A percentile compares a stretch with the other conserved stretches of the same genome.
Conservation (phyloP, 2,329 filamentous ascomycete species). For the Clarireedia paspali region DNA sequence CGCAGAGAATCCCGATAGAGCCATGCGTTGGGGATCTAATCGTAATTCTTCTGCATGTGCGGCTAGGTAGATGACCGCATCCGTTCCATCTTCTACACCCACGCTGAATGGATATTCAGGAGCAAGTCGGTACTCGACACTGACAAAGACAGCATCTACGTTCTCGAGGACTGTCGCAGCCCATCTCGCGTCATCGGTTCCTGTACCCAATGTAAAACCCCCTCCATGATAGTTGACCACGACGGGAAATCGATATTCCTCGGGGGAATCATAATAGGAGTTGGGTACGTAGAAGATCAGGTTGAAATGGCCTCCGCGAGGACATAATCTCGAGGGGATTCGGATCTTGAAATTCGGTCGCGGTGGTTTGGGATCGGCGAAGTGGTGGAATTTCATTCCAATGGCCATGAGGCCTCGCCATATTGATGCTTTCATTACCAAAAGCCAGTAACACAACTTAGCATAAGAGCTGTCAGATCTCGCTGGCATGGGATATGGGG, state of each 20-base stretch:
- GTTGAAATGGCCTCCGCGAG: slow-evolving; percentile 28
- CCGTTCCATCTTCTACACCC: slow-evolving; percentile 57
- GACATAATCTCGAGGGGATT: slow-evolving; percentile 26
- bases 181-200: slow-evolving; percentile 57
- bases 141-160: slow-evolving; percentile 50
- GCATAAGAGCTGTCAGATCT: not conserved
- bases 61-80: slow-evolving; percentile 54
- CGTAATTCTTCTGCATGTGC: slow-evolving; percentile 47
- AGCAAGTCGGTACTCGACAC: slow-evolving; percentile 61
- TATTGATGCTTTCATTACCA: slow-evolving; percentile 28
- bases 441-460: slow-evolving; percentile 10
- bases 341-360: slow-evolving; percentile 27
- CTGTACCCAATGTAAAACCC: slow-evolving; percentile 56
- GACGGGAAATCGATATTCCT: slow-evolving; percentile 36
- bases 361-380: slow-evolving; percentile 26
- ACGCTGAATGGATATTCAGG: slow-evolving; percentile 58
- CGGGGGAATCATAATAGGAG: slow-evolving; percentile 28
- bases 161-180: slow-evolving; percentile 44
- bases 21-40: slow-evolving; percentile 47
- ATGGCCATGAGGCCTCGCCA: slow-evolving; percentile 30
- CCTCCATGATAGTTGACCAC: slow-evolving; percentile 63
- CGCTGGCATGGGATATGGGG: not conserved
- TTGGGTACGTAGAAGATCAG: slow-evolving; percentile 38
- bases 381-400: slow-evolving; percentile 29
- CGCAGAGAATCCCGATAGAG: slow-evolving; percentile 54